Conservation (phyloP, 257 asterid genomes). For the Agastache rugosa region DNA sequence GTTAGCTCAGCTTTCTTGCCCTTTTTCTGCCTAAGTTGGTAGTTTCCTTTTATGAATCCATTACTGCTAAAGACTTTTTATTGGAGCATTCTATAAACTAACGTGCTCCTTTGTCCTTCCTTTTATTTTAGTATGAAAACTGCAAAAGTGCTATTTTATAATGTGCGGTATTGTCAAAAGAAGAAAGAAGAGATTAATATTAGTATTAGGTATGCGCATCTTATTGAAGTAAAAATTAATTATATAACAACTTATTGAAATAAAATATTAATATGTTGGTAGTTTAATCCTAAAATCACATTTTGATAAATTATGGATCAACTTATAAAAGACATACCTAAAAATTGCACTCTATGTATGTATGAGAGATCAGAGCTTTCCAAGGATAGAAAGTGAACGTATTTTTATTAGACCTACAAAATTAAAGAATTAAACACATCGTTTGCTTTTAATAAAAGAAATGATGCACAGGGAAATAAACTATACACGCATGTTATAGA, state of each 20-base stretch:
- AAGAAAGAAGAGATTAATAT: too few relatives aligned
- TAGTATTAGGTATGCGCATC: neutral
- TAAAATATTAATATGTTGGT: too few relatives aligned
- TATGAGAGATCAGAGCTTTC: too few relatives aligned
- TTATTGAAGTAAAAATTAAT: neutral
- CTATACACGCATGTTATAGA: too few relatives aligned
- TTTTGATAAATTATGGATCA: too few relatives aligned
- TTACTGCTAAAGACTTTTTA: neutral
- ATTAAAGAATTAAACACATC: too few relatives aligned
- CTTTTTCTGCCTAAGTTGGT: conserved; percentile 14
- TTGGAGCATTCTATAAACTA: conserved; percentile 15
- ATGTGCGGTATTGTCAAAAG: neutral
- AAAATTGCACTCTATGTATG: too few relatives aligned
- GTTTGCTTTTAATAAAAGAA: too few relatives aligned
- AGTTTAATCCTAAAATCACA: neutral
- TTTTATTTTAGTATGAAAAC: neutral
- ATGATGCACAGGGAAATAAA: too few relatives aligned
- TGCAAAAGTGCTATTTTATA: neutral
- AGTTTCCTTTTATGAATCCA: conserved; percentile 3
- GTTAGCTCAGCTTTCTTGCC: neutral
- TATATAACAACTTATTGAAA: neutral
- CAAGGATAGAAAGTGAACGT: too few relatives aligned
- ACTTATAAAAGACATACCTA: too few relatives aligned
- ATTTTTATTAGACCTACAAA: too few relatives aligned
- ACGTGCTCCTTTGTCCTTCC: neutral